Evolutionary conservation across 2,329 filamentous ascomycete species (phyloP), one percentile per base, ranked within the genome.

Genomic region (Pestalotiopsis sp.): DNA sequence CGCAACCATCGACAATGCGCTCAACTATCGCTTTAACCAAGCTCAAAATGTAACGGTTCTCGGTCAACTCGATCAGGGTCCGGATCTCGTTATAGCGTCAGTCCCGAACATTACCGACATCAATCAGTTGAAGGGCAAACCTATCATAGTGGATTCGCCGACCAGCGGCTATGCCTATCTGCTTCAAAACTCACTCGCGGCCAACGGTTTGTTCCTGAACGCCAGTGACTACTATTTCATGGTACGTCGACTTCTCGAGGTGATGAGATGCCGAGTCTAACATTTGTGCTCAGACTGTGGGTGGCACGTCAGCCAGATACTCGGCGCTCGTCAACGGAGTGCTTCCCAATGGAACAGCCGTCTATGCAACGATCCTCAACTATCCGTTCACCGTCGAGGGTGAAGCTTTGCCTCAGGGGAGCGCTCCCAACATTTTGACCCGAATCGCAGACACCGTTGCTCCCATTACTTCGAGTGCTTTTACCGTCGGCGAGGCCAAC

Each of bases 31-130:
- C 12, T 75, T 78, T 61, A 78, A 78, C 63, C 74, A 72, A 25
- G 70, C 73, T 23, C 52, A 74, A 65, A 71, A 66, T 27, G 58
- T 79, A 7, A 78, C 77, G 5, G 75, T 78, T 12, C 68, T 77
- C 2, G 77, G 77, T 14, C 76, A 77, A 63, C 67, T 79, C 17
- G 77, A 79, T 69, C 70, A 73, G 38, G 76, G 77, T 27, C 75
- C 76, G 13, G 77, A 78, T 68, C 70, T 78, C 12, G 75, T 76
- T 9, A 68, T 79, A 63, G 77, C 75, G 2, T 73, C 73, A 7
- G 66, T 75, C 11, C 71, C 74, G 4, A 69, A 63, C 59, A 78
- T 78, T 27, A 77, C 74, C 31, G 71, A 63, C 17, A 65, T 76
- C 2, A 41, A 58, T 4, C 72, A 78, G 56, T 67, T 77, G 12